phyloP scores from a whole-genome alignment of 2,329 filamentous ascomycete genomes.

The Calcarisporium arbuscula region DNA sequence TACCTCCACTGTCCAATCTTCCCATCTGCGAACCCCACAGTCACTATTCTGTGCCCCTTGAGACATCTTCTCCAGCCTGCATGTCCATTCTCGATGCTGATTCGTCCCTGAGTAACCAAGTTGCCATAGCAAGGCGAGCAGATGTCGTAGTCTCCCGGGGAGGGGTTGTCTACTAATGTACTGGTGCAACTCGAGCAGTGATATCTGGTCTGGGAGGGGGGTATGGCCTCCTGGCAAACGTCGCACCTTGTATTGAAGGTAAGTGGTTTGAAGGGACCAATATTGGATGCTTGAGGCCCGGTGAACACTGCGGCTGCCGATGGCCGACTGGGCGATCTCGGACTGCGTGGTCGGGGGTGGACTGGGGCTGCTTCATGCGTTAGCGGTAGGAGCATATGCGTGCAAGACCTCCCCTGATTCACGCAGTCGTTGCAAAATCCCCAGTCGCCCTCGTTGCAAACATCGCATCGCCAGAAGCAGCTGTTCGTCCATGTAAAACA shows the following conservation, averaged over 20 bases:
- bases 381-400: constrained; percentile 73
- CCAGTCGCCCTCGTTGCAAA: constrained; percentile 91
- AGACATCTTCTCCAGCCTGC: constrained; percentile 80
- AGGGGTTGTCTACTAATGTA: constrained; percentile 36
- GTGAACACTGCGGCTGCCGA: constrained; percentile 42
- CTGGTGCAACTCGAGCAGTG: constrained; percentile 74
- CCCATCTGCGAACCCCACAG: constrained; percentile 68
- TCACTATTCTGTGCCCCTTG: constrained; percentile 74
- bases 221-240: constrained; percentile 67
- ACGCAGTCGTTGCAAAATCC: constrained; percentile 88
- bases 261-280: constrained; percentile 58
- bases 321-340: constrained; percentile 37
- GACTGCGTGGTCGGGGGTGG: constrained; percentile 29
- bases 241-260: constrained; percentile 73
- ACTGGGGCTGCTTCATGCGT: constrained; percentile 47
- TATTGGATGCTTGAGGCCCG: constrained; percentile 37
- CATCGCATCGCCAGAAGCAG: constrained; percentile 84
- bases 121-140: constrained; percentile 72
- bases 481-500: constrained; percentile 70
- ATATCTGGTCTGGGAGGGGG: constrained; percentile 61
- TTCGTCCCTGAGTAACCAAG: constrained; percentile 55
- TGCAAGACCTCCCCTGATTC: constrained; percentile 73
- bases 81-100: constrained; percentile 69
- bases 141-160: constrained; percentile 76
- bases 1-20: constrained; percentile 61